Conservation (phyloP, 1,284 basidiomycete genomes). For the Ceratobasidium papillatum region DNA sequence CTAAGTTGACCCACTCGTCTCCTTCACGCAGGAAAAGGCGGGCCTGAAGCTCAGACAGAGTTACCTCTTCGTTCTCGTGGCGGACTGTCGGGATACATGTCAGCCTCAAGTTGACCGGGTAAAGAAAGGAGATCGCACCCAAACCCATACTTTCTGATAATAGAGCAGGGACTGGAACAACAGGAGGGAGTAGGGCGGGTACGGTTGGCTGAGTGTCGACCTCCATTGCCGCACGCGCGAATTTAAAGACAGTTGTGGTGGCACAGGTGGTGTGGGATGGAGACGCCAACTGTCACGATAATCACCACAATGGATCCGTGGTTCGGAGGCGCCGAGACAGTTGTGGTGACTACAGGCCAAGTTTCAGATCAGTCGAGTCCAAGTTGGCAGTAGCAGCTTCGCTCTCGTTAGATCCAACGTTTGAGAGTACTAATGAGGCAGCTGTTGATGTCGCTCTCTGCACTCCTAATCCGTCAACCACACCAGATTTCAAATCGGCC, state of each 20-base stretch:
- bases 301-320: conserved; percentile 32
- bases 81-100: conserved; percentile 13
- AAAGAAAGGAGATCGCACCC: conserved; percentile 21
- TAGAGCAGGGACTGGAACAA: background rate
- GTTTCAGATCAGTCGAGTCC: background rate
- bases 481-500: conserved; percentile 17
- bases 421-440: conserved; percentile 1
- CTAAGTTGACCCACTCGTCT: conserved; percentile 36
- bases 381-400: background rate
- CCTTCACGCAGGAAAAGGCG: conserved; percentile 35
- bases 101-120: background rate
- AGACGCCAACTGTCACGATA: conserved; percentile 38
- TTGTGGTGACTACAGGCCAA: background rate
- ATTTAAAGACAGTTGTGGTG: background rate
- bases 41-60: conserved; percentile 36
- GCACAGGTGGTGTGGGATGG: conserved; percentile 37
- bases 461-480: conserved; percentile 11
- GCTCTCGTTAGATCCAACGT: background rate
- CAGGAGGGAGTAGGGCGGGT: conserved; percentile 19
- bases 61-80: conserved; percentile 35
- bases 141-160: conserved; percentile 34
- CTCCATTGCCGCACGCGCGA: conserved; percentile 2
- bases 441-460: conserved; percentile 14
- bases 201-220: conserved; percentile 15
- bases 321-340: conserved; percentile 33